These are phyloP conservation scores for Lasiosphaeria ovina DNA, from an alignment of 495 filamentous ascomycete genomes.

Conservation along the genomic window DNA sequence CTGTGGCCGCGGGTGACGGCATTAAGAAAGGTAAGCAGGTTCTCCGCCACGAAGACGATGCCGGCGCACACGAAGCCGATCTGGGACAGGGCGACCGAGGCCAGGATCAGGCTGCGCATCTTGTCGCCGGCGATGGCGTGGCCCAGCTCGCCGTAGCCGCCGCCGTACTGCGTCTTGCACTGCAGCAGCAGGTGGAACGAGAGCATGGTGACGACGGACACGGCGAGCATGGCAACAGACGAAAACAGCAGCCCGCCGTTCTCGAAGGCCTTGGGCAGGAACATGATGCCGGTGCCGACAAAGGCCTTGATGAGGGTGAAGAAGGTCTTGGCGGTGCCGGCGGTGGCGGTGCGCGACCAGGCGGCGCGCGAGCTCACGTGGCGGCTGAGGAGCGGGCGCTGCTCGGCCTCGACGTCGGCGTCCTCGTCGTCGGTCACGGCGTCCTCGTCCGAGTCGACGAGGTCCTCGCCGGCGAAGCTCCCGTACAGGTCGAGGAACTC, in stretches of 20 bases:
- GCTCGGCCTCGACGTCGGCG: slow-evolving; percentile 44
- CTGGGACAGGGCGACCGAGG: slow-evolving; percentile 63
- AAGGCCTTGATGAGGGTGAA: slow-evolving; percentile 68
- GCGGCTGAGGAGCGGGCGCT: slow-evolving; percentile 54
- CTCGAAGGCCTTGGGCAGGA: slow-evolving; percentile 64
- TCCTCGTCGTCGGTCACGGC: slow-evolving; percentile 44
- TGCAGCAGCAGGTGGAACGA: slow-evolving; percentile 63
- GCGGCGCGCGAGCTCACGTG: slow-evolving; percentile 36
- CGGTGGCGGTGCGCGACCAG: slow-evolving; percentile 46
- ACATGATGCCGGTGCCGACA: slow-evolving; percentile 67
- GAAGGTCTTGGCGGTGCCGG: slow-evolving; percentile 61
- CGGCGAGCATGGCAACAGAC: slow-evolving; percentile 53
- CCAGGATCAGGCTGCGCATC: slow-evolving; percentile 54
- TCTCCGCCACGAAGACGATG: slow-evolving; percentile 66
- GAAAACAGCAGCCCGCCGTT: slow-evolving; percentile 69
- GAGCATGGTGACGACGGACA: slow-evolving; percentile 55
- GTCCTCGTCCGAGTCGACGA: slow-evolving; percentile 64
- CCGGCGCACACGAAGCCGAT: slow-evolving; percentile 66
- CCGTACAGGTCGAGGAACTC: slow-evolving; percentile 70
- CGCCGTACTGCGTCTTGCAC: slow-evolving; percentile 51
- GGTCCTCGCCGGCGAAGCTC: slow-evolving; percentile 68
- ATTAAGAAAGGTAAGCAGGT: slow-evolving; percentile 55
- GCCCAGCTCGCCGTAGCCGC: slow-evolving; percentile 64
- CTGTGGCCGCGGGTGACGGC: slow-evolving; percentile 44
- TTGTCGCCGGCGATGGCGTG: slow-evolving; percentile 49